Percentiles rank a stretch among this genome's conserved stretches.
phyloP scores from a whole-genome alignment of 768 basidiomycete genomes.

The Russula olivacea region DNA sequence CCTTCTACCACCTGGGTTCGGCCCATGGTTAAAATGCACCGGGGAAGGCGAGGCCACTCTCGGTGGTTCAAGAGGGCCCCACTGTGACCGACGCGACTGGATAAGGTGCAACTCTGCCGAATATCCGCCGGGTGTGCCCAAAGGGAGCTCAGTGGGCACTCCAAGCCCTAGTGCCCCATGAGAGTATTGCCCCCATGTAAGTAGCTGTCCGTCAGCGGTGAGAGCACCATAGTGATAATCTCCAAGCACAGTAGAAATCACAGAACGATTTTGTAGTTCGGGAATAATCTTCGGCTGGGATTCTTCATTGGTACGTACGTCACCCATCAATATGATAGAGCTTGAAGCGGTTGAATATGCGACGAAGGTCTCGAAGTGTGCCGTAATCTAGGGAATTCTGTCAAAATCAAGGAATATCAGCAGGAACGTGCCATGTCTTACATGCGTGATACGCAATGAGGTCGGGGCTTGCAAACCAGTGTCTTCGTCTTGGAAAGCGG shows the following conservation, averaged over 20 bases:
- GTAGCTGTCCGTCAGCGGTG: constrained; percentile 65
- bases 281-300: constrained; percentile 58
- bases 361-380: constrained; percentile 75
- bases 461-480: constrained; percentile 34
- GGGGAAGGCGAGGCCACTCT: constrained; percentile 55
- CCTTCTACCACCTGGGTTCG: constrained; percentile 35
- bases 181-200: constrained; percentile 78
- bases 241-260: constrained; percentile 86
- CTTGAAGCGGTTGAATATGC: constrained; percentile 68
- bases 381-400: constrained; percentile 58
- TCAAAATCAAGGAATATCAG: constrained; percentile 1
- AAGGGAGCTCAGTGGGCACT: constrained; percentile 50
- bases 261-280: constrained; percentile 63
- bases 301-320: constrained; percentile 39
- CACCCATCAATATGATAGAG: constrained; percentile 73
- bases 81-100: constrained; percentile 26
- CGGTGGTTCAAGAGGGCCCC: constrained; percentile 31
- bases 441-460: constrained; percentile 69
- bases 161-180: constrained; percentile 83
- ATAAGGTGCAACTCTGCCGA: constrained; percentile 33
- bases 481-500: constrained; percentile 38
- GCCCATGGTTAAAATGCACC: constrained; percentile 64
- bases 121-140: constrained; percentile 59
- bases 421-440: constrained; percentile 30
- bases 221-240: constrained; percentile 91